A percentile compares a stretch with the other conserved stretches of the same genome.
phyloP scores from a whole-genome alignment of 2,329 filamentous ascomycete species.

The Pestalotiopsis sp. region DNA sequence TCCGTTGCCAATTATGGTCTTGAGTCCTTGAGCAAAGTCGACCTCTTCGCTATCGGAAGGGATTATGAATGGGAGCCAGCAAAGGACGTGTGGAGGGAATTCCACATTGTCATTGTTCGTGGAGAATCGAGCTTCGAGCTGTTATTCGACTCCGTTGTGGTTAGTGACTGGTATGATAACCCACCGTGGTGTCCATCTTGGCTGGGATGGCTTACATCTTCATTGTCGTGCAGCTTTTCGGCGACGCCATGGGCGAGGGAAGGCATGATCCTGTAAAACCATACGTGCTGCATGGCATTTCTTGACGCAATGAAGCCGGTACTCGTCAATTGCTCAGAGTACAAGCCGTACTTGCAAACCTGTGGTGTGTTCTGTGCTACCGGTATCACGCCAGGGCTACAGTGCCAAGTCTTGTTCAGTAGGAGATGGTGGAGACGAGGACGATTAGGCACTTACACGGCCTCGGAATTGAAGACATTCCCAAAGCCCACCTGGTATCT shows the following conservation, averaged over 20 bases:
- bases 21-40: conserved; percentile 47
- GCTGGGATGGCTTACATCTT: conserved; percentile 9
- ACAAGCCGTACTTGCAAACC: conserved; percentile 26
- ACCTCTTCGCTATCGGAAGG: conserved; percentile 31
- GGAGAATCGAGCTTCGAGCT: conserved; percentile 35
- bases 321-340: conserved; percentile 30
- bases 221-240: conserved; percentile 13
- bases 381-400: conserved; percentile 13
- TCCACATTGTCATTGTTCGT: conserved; percentile 39
- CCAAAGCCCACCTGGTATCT: conserved; percentile 24
- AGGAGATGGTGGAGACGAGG: background rate
- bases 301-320: conserved; percentile 26
- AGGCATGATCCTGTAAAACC: conserved; percentile 31
- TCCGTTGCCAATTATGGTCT: conserved; percentile 49
- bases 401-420: background rate
- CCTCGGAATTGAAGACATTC: conserved; percentile 22
- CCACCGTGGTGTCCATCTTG: background rate
- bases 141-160: background rate
- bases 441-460: conserved; percentile 16
- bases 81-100: conserved; percentile 38
- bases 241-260: conserved; percentile 24
- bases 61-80: conserved; percentile 38
- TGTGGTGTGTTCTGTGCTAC: conserved; percentile 24
- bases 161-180: background rate
- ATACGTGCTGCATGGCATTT: conserved; percentile 23